Conservation (phyloP, 2,329 filamentous ascomycete species). For the Eutypella sp. region DNA sequence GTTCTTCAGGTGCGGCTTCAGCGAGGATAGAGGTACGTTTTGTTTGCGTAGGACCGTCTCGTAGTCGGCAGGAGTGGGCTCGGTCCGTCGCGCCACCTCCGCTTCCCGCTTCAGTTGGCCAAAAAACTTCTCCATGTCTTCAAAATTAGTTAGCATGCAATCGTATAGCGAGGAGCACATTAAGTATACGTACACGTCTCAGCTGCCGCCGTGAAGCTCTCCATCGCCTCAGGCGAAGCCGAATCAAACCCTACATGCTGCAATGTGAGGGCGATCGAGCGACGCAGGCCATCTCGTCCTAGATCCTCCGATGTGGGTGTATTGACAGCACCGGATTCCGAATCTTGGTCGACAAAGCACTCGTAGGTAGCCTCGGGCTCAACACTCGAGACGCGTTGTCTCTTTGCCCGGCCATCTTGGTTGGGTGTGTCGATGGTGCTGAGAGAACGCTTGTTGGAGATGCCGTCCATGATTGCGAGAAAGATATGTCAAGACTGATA, state of each 20-base stretch:
- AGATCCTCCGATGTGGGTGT: conserved; percentile 26
- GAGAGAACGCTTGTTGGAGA: conserved; percentile 19
- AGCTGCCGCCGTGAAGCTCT: conserved; percentile 50
- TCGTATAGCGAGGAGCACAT: neutral
- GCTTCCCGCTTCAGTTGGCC: conserved; percentile 43
- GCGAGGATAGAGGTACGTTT: conserved; percentile 44
- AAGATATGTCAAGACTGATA: too few species aligned
- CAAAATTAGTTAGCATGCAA: conserved; percentile 17
- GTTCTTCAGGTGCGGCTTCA: conserved; percentile 53
- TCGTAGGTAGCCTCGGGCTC: conserved; percentile 9
- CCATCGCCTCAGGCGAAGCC: conserved; percentile 51
- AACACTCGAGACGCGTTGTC: conserved; percentile 18
- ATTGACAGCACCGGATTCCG: conserved; percentile 10
- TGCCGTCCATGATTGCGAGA: conserved; percentile 12
- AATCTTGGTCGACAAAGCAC: too few species aligned
- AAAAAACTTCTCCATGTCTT: conserved; percentile 48
- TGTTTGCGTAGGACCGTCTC: conserved; percentile 47
- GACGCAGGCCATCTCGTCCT: conserved; percentile 41
- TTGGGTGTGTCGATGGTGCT: conserved; percentile 11
- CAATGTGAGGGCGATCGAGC: conserved; percentile 51
- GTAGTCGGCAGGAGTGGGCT: conserved; percentile 54
- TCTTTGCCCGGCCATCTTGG: conserved; percentile 14
- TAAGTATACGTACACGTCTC: conserved; percentile 48
- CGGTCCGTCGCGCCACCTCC: conserved; percentile 44
- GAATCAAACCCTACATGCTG: conserved; percentile 55